Evolutionary conservation across 2,329 filamentous ascomycete genomes (phyloP), one percentile per base, ranked within the genome.

Genomic region (Fusarium zealandicum): DNA sequence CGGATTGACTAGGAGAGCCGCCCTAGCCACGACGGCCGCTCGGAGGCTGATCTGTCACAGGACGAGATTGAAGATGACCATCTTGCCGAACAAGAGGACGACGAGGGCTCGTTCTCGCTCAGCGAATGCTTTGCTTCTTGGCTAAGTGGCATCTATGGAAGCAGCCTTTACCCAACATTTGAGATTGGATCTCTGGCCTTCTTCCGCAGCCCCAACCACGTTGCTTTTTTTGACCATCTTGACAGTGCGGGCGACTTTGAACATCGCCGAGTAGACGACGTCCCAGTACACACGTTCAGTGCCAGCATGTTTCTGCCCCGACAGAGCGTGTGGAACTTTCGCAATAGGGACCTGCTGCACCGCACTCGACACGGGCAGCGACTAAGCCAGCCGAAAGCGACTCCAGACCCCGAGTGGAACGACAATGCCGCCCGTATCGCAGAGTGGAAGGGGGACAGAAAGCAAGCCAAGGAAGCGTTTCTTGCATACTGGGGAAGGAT

Each of bases 221-320:
- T 73, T 44, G 70, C 73, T 11, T 80, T 82, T 49, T 80, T 84
- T 54, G 67, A 78, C 22, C 76, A 79, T 61, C 70, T 85, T 11
- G 81, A 84, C 58, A 71, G 67, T 36, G 65, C 73, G 2, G 81
- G 79, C 6, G 77, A 78, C 7, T 80, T 82, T 59, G 79, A 78
- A 59, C 78, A 80, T 51, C 74, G 77, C 59, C 71, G 76, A 10
- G 75, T 78, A 52, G 75, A 75, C 13, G 78, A 81, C 50, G 76
- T 80, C 13, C 77, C 79, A 11, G 73, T 83, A 10, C 80, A 82
- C 57, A 83, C 80, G n/a, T 70, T 84, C 18, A 82, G 79, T 38
- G 78, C 82, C 42, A 80, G 75, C 54, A 77, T 84, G 71, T 81
- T 85, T 51, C 66, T 82, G 5, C 78, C 80, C 4, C 79, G 78